Evolutionary conservation across 441 rosid genomes (phyloP), one percentile per base, ranked within the genome.

Genomic region (Populus hybrid): DNA sequence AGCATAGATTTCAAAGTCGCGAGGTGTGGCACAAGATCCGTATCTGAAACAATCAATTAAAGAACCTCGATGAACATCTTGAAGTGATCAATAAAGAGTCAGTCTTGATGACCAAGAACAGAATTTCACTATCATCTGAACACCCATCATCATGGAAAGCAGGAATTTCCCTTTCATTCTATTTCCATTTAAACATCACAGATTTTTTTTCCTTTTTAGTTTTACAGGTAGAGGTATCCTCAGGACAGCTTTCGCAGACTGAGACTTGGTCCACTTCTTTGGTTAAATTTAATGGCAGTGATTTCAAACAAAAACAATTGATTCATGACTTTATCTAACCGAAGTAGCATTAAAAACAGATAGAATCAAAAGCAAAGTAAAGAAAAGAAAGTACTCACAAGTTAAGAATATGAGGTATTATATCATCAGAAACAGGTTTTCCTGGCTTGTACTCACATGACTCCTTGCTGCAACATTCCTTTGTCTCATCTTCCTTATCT

Each of bases 361-460:
- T 14, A 4, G 28, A 34, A 21, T 8, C 36, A 21, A 32, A 10
- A 34, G 14, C 23, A 10, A 2, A 40, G 14, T 10, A 38, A 64
- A 23, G 16, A 71, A 67, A 21, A 34, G 30, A 71, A 73, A 35
- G 69, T 1, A 79, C 93, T 86, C 67, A 92, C 98, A 92, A 40
- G 81, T 90, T 94, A 75, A 92, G 95, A 74, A 94, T 78, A 76
- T 90, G 98, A 79, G 97, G 96, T 72, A 94, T 82, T 75, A 92
- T 83, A 72, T 67, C 59, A 77, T 88, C 91, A 77, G 95, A 81
- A 40, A 84, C 74, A 5, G 70, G 79, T 65, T 72, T 81, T 26
- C 28, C 21, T 32, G 77, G 30, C 21, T 61, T 72, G 72, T 28
- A 69, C 12, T 90, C 92, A 50, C 80, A 86, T 34, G 90, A 90